Evolutionary conservation across 495 filamentous ascomycete genomes (phyloP).

Genomic region (Podospora appendiculata): DNA sequence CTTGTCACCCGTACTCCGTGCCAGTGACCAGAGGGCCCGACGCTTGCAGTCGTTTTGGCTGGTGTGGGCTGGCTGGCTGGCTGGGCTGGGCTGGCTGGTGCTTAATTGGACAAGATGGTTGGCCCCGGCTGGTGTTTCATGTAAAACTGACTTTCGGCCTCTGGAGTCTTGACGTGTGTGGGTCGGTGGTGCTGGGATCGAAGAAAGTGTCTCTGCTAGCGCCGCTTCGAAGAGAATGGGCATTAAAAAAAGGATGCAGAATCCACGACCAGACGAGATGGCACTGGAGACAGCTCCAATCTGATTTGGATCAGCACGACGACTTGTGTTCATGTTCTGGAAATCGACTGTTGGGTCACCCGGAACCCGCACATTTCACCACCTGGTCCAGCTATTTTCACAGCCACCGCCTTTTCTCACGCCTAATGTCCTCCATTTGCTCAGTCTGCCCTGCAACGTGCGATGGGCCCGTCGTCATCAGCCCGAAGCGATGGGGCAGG

Average conservation of each 20-base stretch:
- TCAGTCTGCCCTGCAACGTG: not conserved
- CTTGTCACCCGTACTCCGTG: no score
- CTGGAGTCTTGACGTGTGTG: not conserved
- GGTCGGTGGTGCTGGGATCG: not conserved
- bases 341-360: not conserved
- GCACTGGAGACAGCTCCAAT: not conserved
- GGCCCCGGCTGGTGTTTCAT: slow-evolving; percentile 21
- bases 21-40: not conserved
- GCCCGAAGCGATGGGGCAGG: slow-evolving; percentile 2
- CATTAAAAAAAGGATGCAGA: not conserved
- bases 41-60: not conserved
- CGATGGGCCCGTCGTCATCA: slow-evolving; percentile 4
- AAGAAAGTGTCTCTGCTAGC: not conserved
- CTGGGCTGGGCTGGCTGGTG: slow-evolving; percentile 2
- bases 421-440: not conserved
- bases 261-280: not conserved
- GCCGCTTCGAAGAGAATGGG: not conserved
- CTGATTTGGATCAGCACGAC: not conserved
- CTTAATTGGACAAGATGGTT: slow-evolving; percentile 12
- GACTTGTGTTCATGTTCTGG: not conserved
- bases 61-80: slow-evolving; percentile 3
- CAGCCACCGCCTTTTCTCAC: slow-evolving; percentile 2
- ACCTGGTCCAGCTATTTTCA: not conserved
- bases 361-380: no score
- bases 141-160: slow-evolving; percentile 10